A percentile compares a stretch with the other conserved stretches of the same genome.
Evolutionary conservation across 345 rosid species (phyloP).

Genomic region (Camelina sativa): DNA sequence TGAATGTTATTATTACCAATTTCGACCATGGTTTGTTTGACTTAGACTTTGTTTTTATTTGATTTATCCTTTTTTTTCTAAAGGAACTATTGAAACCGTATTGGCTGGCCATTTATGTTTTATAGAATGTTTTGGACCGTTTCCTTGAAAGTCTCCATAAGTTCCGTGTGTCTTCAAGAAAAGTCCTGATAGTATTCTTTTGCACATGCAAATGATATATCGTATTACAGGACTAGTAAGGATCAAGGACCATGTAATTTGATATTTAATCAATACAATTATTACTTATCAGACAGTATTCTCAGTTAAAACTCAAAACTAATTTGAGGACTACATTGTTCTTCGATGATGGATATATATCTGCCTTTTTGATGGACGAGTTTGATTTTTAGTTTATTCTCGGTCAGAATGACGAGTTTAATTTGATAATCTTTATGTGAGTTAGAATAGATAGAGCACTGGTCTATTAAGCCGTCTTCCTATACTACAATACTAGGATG

Average conservation of each 20-base stretch:
- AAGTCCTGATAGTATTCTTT: slow-evolving; percentile 14
- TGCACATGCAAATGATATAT: neutral
- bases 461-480: slow-evolving; percentile 30
- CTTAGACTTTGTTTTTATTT: slow-evolving; percentile 42
- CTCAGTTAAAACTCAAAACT: neutral
- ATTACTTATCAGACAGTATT: neutral
- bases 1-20: slow-evolving; percentile 27
- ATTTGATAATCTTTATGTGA: neutral
- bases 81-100: slow-evolving; percentile 29
- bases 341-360: neutral
- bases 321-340: neutral
- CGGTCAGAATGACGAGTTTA: neutral
- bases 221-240: no score
- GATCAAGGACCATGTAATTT: no score
- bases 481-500: no score
- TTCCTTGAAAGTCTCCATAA: slow-evolving; percentile 9
- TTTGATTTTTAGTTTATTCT: neutral
- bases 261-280: neutral
- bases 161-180: slow-evolving; percentile 32
- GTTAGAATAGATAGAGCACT: neutral
- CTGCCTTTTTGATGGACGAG: slow-evolving; percentile 23
- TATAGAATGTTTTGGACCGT: slow-evolving; percentile 33
- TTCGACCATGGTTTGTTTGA: slow-evolving; percentile 35
- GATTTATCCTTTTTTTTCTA: slow-evolving; percentile 8
- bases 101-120: slow-evolving; percentile 31